These are phyloP conservation scores for Scleromitrula shiraiana DNA, from an alignment of 2,329 filamentous ascomycete genomes.

Conservation along the genomic window DNA sequence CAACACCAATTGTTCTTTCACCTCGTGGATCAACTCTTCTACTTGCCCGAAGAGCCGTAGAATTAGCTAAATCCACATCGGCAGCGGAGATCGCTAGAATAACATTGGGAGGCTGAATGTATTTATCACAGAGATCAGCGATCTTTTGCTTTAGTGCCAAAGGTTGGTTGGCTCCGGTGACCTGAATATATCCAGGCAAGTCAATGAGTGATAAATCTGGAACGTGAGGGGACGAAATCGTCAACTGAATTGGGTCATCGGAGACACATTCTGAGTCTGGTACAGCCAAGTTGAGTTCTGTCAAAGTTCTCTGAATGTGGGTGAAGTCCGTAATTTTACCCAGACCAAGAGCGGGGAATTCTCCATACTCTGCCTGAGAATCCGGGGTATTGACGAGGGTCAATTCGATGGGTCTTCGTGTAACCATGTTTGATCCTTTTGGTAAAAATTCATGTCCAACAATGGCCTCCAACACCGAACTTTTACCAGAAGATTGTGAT, in stretches of 20 bases:
- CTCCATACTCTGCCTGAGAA: slow-evolving; percentile 80
- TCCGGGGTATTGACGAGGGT: slow-evolving; percentile 93
- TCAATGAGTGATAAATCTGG: slow-evolving; percentile 95
- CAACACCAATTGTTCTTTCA: slow-evolving; percentile 94
- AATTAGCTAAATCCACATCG: slow-evolving; percentile 95
- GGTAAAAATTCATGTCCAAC: slow-evolving; percentile 97
- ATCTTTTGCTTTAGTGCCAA: slow-evolving; percentile 92
- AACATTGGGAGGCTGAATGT: slow-evolving; percentile 92
- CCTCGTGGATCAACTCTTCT: slow-evolving; percentile 87
- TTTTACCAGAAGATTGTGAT: slow-evolving; percentile 96
- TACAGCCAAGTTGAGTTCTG: slow-evolving; percentile 89
- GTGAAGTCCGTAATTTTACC: slow-evolving; percentile 87
- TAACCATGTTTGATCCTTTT: slow-evolving; percentile 99
- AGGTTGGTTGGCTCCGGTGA: slow-evolving; percentile 85
- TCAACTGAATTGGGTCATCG: slow-evolving; percentile 92
- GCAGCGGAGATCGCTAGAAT: slow-evolving; percentile 96
- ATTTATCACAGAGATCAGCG: slow-evolving; percentile 92
- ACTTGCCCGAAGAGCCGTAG: slow-evolving; percentile 82
- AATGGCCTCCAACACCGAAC: slow-evolving; percentile 91
- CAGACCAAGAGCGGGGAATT: slow-evolving; percentile 87
- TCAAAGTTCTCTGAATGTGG: slow-evolving; percentile 86
- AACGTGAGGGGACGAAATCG: slow-evolving; percentile 91
- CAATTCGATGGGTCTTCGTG: slow-evolving; percentile 86
- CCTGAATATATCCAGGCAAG: slow-evolving; percentile 94
- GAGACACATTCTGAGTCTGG: slow-evolving; percentile 87